Conservation (phyloP, 805 yeast genomes). For the Kluyveromyces wickerhamii region DNA sequence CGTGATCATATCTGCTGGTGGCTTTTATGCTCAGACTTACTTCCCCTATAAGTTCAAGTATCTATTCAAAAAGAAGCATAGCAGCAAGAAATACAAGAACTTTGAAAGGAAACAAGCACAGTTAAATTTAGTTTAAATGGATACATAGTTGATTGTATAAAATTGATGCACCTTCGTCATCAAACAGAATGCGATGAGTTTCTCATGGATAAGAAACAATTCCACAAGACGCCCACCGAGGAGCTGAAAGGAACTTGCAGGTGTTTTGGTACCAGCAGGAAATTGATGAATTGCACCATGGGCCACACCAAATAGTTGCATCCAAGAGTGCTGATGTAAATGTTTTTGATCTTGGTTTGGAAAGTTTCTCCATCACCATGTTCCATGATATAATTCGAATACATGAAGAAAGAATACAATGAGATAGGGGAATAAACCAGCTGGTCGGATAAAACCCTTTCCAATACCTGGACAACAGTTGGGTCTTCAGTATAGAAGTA, state of each 20-base stretch:
- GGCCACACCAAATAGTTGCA: slow-evolving; percentile 76
- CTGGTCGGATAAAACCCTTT: slow-evolving; percentile 86
- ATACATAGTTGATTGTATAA: slow-evolving; percentile 4
- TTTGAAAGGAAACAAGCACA: slow-evolving; percentile 13
- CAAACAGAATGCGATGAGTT: slow-evolving; percentile 40
- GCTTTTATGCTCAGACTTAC: slow-evolving; percentile 35
- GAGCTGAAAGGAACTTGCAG: slow-evolving; percentile 90
- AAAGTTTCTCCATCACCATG: slow-evolving; percentile 60
- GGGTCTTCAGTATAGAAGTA: slow-evolving; percentile 72
- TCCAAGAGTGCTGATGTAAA: slow-evolving; percentile 61
- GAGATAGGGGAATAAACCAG: slow-evolving; percentile 83
- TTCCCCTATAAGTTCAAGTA: slow-evolving; percentile 30
- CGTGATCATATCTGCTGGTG: slow-evolving; percentile 37
- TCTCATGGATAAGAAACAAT: slow-evolving; percentile 79
- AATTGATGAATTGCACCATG: slow-evolving; percentile 69
- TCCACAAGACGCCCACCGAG: slow-evolving; percentile 85
- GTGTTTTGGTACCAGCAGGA: slow-evolving; percentile 56
- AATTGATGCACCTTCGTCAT: neutral
- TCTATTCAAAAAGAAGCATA: slow-evolving; percentile 29
- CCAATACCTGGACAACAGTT: slow-evolving; percentile 72
- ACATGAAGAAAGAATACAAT: slow-evolving; percentile 69
- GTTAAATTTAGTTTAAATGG: slow-evolving; percentile 4
- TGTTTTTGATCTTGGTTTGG: slow-evolving; percentile 50
- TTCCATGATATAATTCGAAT: slow-evolving; percentile 77
- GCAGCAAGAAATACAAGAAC: slow-evolving; percentile 34